phyloP scores from a whole-genome alignment of 331 rosid genomes.

The Quercus phellos region DNA sequence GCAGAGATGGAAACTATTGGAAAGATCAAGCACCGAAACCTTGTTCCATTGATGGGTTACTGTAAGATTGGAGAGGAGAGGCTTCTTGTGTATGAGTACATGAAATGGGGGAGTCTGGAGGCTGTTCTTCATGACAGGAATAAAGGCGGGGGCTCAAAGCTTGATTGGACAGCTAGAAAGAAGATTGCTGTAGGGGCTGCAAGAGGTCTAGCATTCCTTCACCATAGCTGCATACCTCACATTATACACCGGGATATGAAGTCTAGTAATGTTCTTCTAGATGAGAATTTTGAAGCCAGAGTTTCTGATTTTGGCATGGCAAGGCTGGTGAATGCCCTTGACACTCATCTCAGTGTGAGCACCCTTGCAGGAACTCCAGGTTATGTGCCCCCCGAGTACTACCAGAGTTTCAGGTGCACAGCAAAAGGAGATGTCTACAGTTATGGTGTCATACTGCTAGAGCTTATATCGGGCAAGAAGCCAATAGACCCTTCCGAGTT shows the following conservation, averaged over 20 bases:
- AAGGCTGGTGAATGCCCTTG: slow-evolving; percentile 65
- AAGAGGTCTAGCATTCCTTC: slow-evolving; percentile 83
- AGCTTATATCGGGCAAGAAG: slow-evolving; percentile 69
- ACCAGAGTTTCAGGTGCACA: slow-evolving; percentile 78
- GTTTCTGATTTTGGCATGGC: slow-evolving; percentile 90
- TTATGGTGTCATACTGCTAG: slow-evolving; percentile 67
- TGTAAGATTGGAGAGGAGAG: slow-evolving; percentile 84
- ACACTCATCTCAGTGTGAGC: slow-evolving; percentile 77
- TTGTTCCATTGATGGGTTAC: slow-evolving; percentile 70
- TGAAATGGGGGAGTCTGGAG: slow-evolving; percentile 80
- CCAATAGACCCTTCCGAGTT: slow-evolving; percentile 57
- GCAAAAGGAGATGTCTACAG: slow-evolving; percentile 80
- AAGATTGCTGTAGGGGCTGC: slow-evolving; percentile 75
- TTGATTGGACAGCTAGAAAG: slow-evolving; percentile 64
- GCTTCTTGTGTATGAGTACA: slow-evolving; percentile 84
- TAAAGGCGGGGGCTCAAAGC: slow-evolving; percentile 35
- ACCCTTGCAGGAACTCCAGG: slow-evolving; percentile 88
- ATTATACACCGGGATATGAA: slow-evolving; percentile 82
- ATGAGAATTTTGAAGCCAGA: slow-evolving; percentile 70
- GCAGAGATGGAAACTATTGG: slow-evolving; percentile 89
- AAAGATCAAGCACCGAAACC: slow-evolving; percentile 69
- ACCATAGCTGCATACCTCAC: slow-evolving; percentile 76
- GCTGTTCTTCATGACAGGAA: slow-evolving; percentile 59
- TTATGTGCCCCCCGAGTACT: slow-evolving; percentile 82
- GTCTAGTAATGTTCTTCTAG: slow-evolving; percentile 78